Evolutionary conservation across 2,329 filamentous ascomycete species (phyloP), one percentile per base, ranked within the genome.

Genomic region (Tolypocladium pustulatum): DNA sequence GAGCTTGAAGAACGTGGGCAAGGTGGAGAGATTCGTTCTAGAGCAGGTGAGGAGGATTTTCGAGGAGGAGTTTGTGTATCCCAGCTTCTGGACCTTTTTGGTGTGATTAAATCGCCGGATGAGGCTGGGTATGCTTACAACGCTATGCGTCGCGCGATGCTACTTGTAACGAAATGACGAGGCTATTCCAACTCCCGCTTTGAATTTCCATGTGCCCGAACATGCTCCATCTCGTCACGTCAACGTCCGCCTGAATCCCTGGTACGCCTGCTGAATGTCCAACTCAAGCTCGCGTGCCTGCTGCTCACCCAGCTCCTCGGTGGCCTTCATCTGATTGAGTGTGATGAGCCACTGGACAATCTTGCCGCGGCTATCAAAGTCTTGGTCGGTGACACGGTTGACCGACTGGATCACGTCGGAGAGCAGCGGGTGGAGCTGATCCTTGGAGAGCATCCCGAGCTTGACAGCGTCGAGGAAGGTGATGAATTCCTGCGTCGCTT

Each of bases 321-420:
- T 91, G 10, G 92, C 94, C 69, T 90, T 90, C 94, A 99, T 97
- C 75, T 97, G 92, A 71, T 99, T 99, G 63, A 99, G 78, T 8
- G 90, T 89, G 67, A 99, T 99, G 64, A 99, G 81, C 94, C 94
- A 99, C 72, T 97, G 92, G 59, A 99, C 91, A 66, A 99, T 97
- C 81, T 97, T 97, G 66, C 90, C 91, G 65, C 95, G 87, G 69
- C 88, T 92, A 65, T 97, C 92, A 71, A 99, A 99, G 67, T 97
- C 93, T 62, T 87, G 84, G 71, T 96, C 91, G 3, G 93, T 97
- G 63, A 99, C 94, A 69, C 95, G 94, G 75, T 97, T 97, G 63
- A 97, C 93, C 3, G 91, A 92, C 69, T 97, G 93, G 61, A 99
- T 99, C 22, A 97, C 91, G 66, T 97, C 94, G 1, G 92, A 93